Conservation (phyloP, 2,329 filamentous ascomycete species). For the Penicillium verrucosum region DNA sequence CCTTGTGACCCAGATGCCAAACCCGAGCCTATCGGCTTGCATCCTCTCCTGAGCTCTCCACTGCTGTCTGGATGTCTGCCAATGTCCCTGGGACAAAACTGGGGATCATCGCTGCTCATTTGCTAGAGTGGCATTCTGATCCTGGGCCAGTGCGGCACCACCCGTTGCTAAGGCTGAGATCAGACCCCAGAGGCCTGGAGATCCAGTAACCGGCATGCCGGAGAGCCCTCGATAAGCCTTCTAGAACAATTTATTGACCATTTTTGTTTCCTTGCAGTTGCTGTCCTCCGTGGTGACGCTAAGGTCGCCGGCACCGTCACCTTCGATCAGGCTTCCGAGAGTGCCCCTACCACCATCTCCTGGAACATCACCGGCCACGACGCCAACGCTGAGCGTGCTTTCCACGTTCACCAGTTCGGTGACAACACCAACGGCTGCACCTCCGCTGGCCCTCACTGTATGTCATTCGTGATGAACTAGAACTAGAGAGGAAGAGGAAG, state of each 20-base stretch:
- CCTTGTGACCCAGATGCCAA: constrained; percentile 31
- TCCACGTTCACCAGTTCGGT: constrained; percentile 98
- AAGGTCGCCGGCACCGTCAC: constrained; percentile 89
- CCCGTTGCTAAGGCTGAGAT: not conserved
- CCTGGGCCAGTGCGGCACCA: not conserved
- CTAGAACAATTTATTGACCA: constrained; percentile 13
- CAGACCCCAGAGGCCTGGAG: not conserved
- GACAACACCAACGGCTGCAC: constrained; percentile 99
- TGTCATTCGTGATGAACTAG: constrained; percentile 36
- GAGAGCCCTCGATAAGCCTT: constrained; percentile 5
- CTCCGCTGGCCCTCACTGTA: constrained; percentile 95
- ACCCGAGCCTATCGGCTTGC: constrained; percentile 29
- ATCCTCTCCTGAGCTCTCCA: constrained; percentile 5
- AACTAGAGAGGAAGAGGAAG: not conserved
- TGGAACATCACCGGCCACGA: constrained; percentile 94
- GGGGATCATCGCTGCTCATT: constrained; percentile 3
- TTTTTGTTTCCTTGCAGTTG: constrained; percentile 57
- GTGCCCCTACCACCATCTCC: constrained; percentile 75
- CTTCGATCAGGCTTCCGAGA: constrained; percentile 90
- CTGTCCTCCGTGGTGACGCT: constrained; percentile 95
- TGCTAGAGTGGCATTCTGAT: not conserved
- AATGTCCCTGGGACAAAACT: not conserved
- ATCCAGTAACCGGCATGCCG: not conserved
- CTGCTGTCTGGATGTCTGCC: not conserved
- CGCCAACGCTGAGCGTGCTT: constrained; percentile 91